A percentile compares a stretch with the other conserved stretches of the same genome.
Conservation (phyloP, 1,284 basidiomycete species). For the Heterobasidion occidentale region DNA sequence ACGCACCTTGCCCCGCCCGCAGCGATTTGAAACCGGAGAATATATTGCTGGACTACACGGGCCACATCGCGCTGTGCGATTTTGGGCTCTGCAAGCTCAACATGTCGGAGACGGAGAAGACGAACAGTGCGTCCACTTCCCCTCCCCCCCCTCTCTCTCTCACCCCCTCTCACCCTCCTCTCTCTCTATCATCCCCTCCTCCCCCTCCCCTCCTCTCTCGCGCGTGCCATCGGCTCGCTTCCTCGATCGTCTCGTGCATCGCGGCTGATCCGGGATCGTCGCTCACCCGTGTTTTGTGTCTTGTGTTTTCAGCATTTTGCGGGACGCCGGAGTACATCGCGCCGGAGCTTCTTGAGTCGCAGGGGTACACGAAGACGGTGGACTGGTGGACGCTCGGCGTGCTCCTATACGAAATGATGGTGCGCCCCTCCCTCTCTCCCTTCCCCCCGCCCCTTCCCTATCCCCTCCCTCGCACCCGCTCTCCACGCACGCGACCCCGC, state of each 20-base stretch:
- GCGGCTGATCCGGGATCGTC: too few species aligned
- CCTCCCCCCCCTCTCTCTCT: neutral
- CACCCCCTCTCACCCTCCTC: neutral
- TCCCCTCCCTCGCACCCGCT: neutral
- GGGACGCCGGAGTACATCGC: conserved; percentile 99
- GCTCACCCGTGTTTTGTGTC: neutral
- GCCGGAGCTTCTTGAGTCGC: conserved; percentile 91
- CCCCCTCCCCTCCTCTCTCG: neutral
- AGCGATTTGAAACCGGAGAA: conserved; percentile 97
- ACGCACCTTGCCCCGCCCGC: conserved; percentile 1
- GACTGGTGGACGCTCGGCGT: conserved; percentile 99
- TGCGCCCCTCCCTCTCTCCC: conserved; percentile 20
- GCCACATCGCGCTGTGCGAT: conserved; percentile 97
- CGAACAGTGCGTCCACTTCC: conserved; percentile 68
- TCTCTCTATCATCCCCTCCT: neutral
- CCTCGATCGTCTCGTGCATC: too few species aligned
- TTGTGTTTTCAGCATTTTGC: conserved; percentile 74
- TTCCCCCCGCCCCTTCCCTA: neutral
- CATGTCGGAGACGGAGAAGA: conserved; percentile 97
- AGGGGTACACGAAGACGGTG: conserved; percentile 98
- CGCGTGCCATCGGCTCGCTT: too few species aligned
- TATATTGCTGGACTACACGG: conserved; percentile 94
- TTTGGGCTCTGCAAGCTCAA: conserved; percentile 99
- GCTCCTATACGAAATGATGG: conserved; percentile 98
- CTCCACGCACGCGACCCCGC: neutral